Evolutionary conservation across 495 filamentous ascomycete genomes (phyloP).

Genomic region (Penicillium parvum): DNA sequence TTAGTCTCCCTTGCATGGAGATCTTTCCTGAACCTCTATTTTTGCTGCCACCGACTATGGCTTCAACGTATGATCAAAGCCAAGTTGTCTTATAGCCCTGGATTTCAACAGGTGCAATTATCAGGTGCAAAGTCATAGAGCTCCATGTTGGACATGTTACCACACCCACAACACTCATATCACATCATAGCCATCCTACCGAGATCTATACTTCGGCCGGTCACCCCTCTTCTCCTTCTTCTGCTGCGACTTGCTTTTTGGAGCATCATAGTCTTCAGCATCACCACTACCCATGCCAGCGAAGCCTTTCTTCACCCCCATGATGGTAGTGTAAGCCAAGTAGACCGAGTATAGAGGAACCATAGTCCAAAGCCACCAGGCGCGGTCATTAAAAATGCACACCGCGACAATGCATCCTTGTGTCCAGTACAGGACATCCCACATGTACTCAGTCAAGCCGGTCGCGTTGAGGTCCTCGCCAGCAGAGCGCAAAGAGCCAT

Average conservation of each 20-base stretch:
- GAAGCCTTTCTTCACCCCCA: constrained; percentile 62
- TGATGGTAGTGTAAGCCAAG: constrained; percentile 60
- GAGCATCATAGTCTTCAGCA: constrained; percentile 17
- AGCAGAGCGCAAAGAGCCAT: constrained; percentile 63
- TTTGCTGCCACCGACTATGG: no score
- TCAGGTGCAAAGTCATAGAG: no score
- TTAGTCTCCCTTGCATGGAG: no score
- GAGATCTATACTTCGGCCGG: constrained; percentile 38
- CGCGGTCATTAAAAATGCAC: constrained; percentile 67
- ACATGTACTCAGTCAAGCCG: constrained; percentile 95
- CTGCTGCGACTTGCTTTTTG: constrained; percentile 57
- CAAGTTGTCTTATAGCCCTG: no score
- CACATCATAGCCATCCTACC: background rate
- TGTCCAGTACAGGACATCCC: constrained; percentile 91
- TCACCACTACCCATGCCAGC: constrained; percentile 48
- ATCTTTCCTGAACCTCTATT: no score
- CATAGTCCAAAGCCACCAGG: constrained; percentile 68
- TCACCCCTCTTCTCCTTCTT: constrained; percentile 60
- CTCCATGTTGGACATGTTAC: no score
- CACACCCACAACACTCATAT: no score
- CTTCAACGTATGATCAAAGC: no score
- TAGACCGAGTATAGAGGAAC: constrained; percentile 68
- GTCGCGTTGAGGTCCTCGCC: constrained; percentile 88
- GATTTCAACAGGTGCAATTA: no score
- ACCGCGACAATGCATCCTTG: constrained; percentile 65